A percentile compares a stretch with the other conserved stretches of the same genome.
These are phyloP conservation scores for Phaseolus coccineus DNA, from an alignment of 331 rosid genomes.

Conservation along the genomic window DNA sequence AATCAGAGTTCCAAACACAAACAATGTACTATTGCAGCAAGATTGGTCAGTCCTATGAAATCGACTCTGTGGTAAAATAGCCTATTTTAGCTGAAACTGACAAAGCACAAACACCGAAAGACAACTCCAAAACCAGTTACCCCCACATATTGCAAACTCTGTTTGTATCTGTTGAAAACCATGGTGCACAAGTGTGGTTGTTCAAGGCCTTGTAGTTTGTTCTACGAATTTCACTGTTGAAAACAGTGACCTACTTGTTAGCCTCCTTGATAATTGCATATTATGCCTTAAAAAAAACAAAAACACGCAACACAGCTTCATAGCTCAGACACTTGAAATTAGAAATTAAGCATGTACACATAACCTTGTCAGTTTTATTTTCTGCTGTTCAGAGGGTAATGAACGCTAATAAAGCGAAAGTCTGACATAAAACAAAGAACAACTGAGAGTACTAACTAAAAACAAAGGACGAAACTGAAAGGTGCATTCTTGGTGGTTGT, in stretches of 20 bases:
- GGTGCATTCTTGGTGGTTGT: constrained; percentile 37
- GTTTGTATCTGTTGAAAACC: constrained; percentile 1
- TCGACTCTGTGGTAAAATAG: constrained; percentile 17
- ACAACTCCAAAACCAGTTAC: constrained; percentile 24
- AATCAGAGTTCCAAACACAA: constrained; percentile 26
- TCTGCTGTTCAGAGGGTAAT: constrained; percentile 45
- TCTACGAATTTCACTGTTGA: constrained; percentile 27
- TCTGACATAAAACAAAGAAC: constrained; percentile 33
- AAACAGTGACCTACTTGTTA: not conserved
- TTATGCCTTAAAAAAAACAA: constrained; percentile 19
- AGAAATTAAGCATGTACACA: constrained; percentile 33
- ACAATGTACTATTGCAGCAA: constrained; percentile 22
- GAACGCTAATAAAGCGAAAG: constrained; percentile 39
- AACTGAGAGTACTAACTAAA: constrained; percentile 25
- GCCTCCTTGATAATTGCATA: constrained; percentile 32
- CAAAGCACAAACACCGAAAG: constrained; percentile 14
- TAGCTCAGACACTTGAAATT: constrained; percentile 27
- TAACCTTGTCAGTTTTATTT: constrained; percentile 40
- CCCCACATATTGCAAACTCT: constrained; percentile 33
- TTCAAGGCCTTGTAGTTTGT: constrained; percentile 20
- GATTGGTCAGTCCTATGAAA: constrained; percentile 31
- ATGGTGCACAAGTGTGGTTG: not conserved
- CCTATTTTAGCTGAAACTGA: constrained; percentile 33
- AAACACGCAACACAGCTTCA: not conserved
- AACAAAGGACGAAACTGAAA: constrained; percentile 36